Percentiles rank a stretch among this genome's conserved stretches.
Conservation (phyloP, 139 green algal genomes). For the Edaphochlamys debaryana region DNA sequence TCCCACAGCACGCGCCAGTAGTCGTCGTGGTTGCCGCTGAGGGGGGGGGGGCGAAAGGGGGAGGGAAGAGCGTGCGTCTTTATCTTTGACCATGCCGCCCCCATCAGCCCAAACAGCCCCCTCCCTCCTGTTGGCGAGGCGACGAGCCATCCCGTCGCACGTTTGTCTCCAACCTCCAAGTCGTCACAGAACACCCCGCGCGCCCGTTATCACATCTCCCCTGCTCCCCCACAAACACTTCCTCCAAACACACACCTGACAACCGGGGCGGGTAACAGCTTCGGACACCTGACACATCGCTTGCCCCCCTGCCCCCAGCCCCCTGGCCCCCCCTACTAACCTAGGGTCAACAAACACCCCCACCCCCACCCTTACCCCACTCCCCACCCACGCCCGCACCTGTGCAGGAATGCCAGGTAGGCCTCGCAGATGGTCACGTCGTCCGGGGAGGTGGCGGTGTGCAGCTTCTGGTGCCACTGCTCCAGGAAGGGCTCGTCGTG, state of each 20-base stretch:
- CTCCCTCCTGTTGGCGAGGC: too few species aligned
- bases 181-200: too few species aligned
- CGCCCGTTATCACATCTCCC: too few species aligned
- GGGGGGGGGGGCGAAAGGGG: neutral
- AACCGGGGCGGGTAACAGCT: too few species aligned
- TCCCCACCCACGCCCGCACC: neutral
- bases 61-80: neutral
- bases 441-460: constrained; percentile 77
- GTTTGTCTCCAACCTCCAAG: too few species aligned
- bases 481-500: constrained; percentile 91
- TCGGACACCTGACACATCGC: too few species aligned
- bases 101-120: neutral
- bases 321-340: too few species aligned
- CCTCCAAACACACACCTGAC: too few species aligned
- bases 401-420: constrained; percentile 77
- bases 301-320: too few species aligned
- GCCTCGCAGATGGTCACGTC: constrained; percentile 89
- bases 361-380: neutral
- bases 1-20: constrained; percentile 82
- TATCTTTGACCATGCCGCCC: too few species aligned
- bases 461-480: constrained; percentile 97
- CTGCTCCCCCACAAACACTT: too few species aligned
- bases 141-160: too few species aligned
- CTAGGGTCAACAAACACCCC: neutral
- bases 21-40: constrained; percentile 57